A percentile compares a stretch with the other conserved stretches of the same genome.
Evolutionary conservation across 2,329 filamentous ascomycete genomes (phyloP).

Genomic region (Fusarium avenaceum): DNA sequence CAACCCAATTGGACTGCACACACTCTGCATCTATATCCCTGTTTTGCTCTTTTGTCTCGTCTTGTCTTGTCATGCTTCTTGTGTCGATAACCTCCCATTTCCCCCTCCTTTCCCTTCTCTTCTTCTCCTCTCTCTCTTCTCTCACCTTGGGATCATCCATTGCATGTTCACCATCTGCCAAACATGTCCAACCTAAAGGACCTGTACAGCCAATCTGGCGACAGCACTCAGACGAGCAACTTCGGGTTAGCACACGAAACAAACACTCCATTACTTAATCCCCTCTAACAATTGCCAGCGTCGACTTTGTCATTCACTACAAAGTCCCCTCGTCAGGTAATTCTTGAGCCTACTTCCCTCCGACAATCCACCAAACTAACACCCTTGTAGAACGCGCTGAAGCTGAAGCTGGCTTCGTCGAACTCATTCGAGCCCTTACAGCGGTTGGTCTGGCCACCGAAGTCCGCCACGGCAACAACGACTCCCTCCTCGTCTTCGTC

Average conservation of each 20-base stretch:
- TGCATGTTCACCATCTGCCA: slow-evolving; percentile 23
- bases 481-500: slow-evolving; percentile 85
- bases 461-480: slow-evolving; percentile 82
- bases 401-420: slow-evolving; percentile 81
- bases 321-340: slow-evolving; percentile 77
- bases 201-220: slow-evolving; percentile 51
- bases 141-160: slow-evolving; percentile 3
- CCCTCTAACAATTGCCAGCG: slow-evolving; percentile 60
- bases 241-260: slow-evolving; percentile 56
- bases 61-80: slow-evolving; percentile 11
- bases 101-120: not conserved
- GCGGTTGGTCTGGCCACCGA: slow-evolving; percentile 87
- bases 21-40: slow-evolving; percentile 22
- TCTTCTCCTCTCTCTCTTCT: not conserved
- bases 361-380: slow-evolving; percentile 8
- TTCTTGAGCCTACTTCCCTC: slow-evolving; percentile 24
- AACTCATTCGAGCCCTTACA: slow-evolving; percentile 81
- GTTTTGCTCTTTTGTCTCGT: slow-evolving; percentile 21
- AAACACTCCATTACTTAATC: not conserved
- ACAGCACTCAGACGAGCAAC: slow-evolving; percentile 53
- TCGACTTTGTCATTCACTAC: slow-evolving; percentile 91
- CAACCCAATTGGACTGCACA: slow-evolving; percentile 29
- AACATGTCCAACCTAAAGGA: slow-evolving; percentile 54
- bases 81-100: slow-evolving; percentile 1
- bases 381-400: slow-evolving; percentile 70